Conservation (phyloP, 2,329 filamentous ascomycete species). For the Fusarium sp. region DNA sequence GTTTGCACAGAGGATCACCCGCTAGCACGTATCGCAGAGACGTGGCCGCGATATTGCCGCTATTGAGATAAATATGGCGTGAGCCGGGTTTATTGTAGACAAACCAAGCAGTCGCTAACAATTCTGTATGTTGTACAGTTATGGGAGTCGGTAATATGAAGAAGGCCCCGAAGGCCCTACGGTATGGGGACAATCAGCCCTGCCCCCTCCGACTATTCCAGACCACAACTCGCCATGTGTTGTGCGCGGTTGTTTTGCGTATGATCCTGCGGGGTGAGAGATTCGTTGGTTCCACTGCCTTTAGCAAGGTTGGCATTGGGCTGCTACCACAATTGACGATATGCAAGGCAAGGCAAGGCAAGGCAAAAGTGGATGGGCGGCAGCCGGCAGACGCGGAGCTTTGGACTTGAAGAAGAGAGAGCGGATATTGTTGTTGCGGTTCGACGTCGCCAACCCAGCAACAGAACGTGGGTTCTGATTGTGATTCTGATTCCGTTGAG, state of each 20-base stretch:
- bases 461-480: conserved; percentile 9
- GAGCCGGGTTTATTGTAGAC: conserved; percentile 35
- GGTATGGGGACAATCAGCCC: conserved; percentile 27
- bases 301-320: conserved; percentile 13
- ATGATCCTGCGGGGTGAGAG: conserved; percentile 38
- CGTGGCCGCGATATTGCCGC: conserved; percentile 35
- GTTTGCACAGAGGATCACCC: conserved; percentile 14
- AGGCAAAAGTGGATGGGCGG: conserved; percentile 16
- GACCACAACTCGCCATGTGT: conserved; percentile 28
- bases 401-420: conserved; percentile 1
- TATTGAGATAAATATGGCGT: conserved; percentile 40
- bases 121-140: conserved; percentile 18
- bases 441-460: conserved; percentile 30
- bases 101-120: conserved; percentile 16
- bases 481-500: background rate
- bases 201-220: conserved; percentile 22
- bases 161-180: conserved; percentile 10
- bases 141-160: conserved; percentile 20
- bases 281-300: conserved; percentile 38
- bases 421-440: conserved; percentile 19
- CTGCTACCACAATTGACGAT: conserved; percentile 23
- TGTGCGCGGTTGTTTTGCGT: conserved; percentile 32
- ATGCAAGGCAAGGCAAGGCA: conserved; percentile 23
- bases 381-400: conserved; percentile 30
- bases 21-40: conserved; percentile 7